Evolutionary conservation across 2,329 filamentous ascomycete genomes (phyloP).

Genomic region (Harringtonia aguacate): DNA sequence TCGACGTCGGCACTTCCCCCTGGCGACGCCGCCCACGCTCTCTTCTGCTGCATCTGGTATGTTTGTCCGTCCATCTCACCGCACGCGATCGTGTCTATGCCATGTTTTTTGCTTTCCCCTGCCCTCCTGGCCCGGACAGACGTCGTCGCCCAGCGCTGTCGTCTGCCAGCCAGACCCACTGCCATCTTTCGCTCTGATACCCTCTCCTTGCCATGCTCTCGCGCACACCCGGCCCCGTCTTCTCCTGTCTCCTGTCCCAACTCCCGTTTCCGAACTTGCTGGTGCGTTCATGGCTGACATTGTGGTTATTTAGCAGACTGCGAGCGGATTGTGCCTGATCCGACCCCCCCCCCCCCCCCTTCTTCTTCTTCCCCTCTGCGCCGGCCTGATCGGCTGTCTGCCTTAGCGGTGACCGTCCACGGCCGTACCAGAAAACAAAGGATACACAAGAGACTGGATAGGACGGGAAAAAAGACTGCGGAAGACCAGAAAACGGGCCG

Average conservation of each 20-base stretch:
- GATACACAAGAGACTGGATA: not conserved
- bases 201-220: not conserved
- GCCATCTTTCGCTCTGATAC: not conserved
- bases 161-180: not conserved
- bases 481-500: not conserved
- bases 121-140: not conserved
- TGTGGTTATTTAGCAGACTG: not conserved
- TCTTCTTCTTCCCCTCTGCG: not conserved
- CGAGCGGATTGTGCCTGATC: not conserved
- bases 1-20: not conserved
- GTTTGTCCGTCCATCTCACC: slow-evolving; percentile 5
- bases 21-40: slow-evolving; percentile 4
- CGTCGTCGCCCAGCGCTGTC: not conserved
- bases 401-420: slow-evolving; percentile 2
- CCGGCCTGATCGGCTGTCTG: slow-evolving; percentile 4
- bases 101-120: slow-evolving; percentile 4
- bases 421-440: not conserved
- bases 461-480: not conserved
- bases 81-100: slow-evolving; percentile 8
- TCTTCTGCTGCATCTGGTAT: slow-evolving; percentile 9
- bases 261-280: not conserved
- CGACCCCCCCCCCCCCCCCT: not conserved
- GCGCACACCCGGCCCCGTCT: not conserved
- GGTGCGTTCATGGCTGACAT: not conserved
- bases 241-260: not conserved